phyloP scores from a whole-genome alignment of 352 stramenopile species.

The Globisporangium apiculatum region DNA sequence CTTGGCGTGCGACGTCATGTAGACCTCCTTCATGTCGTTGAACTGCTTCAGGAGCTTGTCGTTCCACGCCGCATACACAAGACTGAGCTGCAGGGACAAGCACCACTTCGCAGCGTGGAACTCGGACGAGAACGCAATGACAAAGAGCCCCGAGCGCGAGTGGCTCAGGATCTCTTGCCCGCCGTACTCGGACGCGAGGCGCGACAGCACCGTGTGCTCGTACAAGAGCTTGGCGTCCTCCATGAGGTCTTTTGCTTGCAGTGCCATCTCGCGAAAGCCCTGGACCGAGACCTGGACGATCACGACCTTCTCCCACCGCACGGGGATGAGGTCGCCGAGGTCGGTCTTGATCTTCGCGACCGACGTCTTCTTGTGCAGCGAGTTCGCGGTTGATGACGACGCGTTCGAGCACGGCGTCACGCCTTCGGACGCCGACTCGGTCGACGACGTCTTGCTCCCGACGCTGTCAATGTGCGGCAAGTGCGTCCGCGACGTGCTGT shows the following conservation, averaged over 20 bases:
- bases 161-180: slow-evolving; percentile 78
- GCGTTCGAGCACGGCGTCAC: not conserved
- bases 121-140: slow-evolving; percentile 80
- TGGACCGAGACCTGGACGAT: slow-evolving; percentile 82
- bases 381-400: slow-evolving; percentile 3
- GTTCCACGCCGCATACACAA: slow-evolving; percentile 85
- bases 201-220: slow-evolving; percentile 79
- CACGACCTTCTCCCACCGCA: slow-evolving; percentile 78
- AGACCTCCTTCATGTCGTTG: slow-evolving; percentile 75
- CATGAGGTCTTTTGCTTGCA: slow-evolving; percentile 74
- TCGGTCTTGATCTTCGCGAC: slow-evolving; percentile 76
- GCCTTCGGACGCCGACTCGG: slow-evolving; percentile 11
- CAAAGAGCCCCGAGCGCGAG: slow-evolving; percentile 65
- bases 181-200: slow-evolving; percentile 76
- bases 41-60: slow-evolving; percentile 83
- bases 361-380: slow-evolving; percentile 42
- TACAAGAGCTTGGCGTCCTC: slow-evolving; percentile 83
- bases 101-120: slow-evolving; percentile 87
- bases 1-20: slow-evolving; percentile 38
- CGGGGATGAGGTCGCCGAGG: slow-evolving; percentile 59
- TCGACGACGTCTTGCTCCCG: slow-evolving; percentile 17
- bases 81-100: slow-evolving; percentile 72
- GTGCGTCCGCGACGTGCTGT: slow-evolving; percentile 11
- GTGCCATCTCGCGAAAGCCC: slow-evolving; percentile 74
- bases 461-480: slow-evolving; percentile 13